Conservation (phyloP, 176 grass and related monocot species). For the Bothriochloa decipiens region DNA sequence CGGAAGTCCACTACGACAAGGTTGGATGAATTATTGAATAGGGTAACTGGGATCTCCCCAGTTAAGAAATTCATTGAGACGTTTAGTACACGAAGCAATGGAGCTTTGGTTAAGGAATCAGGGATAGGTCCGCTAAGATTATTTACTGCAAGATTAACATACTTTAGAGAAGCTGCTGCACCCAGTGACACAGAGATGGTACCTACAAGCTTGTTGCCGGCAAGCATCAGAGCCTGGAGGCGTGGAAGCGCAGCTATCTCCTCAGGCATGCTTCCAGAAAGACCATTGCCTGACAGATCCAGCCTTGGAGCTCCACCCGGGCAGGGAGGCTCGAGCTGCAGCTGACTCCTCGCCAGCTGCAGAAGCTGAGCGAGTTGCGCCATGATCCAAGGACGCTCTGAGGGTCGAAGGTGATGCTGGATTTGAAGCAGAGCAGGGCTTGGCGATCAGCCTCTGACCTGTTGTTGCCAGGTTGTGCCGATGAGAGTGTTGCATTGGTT, state of each 20-base stretch:
- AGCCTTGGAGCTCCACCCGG: conserved; percentile 29
- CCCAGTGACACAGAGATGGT: conserved; percentile 30
- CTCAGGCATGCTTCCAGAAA: conserved; percentile 37
- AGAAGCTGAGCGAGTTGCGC: conserved; percentile 33
- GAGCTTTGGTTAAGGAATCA: not conserved
- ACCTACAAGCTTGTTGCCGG: not conserved
- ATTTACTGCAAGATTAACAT: not conserved
- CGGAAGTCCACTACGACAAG: not conserved
- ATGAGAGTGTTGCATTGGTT: not conserved
- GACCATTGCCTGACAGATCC: conserved; percentile 13
- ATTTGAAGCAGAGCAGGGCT: conserved; percentile 60
- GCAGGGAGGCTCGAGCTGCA: conserved; percentile 9
- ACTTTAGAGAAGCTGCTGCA: not conserved
- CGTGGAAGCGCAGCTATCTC: not conserved
- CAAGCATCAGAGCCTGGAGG: conserved; percentile 31
- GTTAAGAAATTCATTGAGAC: not conserved
- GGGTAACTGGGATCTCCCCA: not conserved
- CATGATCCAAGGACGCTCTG: conserved; percentile 10
- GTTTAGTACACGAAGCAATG: conserved; percentile 6
- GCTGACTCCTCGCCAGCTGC: conserved; percentile 48
- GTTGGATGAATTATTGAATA: not conserved
- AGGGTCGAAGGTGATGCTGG: conserved; percentile 16
- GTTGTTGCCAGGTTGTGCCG: conserved; percentile 37
- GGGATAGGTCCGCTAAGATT: conserved; percentile 24
- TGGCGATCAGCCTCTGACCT: conserved; percentile 8